These are phyloP conservation scores for Pythium apleroticum DNA, from an alignment of 352 stramenopile species.

Conservation along the genomic window DNA sequence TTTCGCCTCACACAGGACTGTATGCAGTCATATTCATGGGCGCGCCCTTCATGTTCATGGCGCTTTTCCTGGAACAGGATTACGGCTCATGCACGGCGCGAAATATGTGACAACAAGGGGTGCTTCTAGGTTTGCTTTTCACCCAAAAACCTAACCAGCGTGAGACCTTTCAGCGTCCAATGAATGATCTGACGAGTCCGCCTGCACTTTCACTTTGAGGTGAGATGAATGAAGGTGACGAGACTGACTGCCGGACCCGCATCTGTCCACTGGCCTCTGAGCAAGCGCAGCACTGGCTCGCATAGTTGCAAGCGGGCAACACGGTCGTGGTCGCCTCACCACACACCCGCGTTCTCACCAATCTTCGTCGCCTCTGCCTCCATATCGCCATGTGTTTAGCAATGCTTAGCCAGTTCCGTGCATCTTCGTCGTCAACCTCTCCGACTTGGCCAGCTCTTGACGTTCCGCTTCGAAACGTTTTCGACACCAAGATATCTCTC, in stretches of 20 bases:
- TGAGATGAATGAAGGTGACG: constrained; percentile 1
- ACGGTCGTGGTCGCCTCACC: background rate
- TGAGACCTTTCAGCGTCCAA: constrained; percentile 22
- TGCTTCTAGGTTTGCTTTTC: constrained; percentile 21
- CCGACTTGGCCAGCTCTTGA: background rate
- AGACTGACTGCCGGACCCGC: background rate
- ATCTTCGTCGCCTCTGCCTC: constrained; percentile 17
- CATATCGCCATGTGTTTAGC: constrained; percentile 18
- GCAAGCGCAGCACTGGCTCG: constrained; percentile 3
- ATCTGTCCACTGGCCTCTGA: background rate
- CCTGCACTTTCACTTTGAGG: background rate
- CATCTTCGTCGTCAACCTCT: constrained; percentile 24
- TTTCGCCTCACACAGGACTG: background rate
- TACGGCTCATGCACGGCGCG: background rate
- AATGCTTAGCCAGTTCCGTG: constrained; percentile 18
- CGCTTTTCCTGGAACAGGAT: background rate
- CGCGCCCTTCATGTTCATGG: background rate
- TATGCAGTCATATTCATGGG: background rate
- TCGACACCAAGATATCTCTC: background rate
- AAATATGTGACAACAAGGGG: constrained; percentile 27
- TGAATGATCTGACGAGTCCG: background rate
- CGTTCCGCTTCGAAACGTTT: background rate
- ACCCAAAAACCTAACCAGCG: constrained; percentile 7
- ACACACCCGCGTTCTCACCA: background rate
- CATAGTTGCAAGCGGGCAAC: background rate